phyloP scores from a whole-genome alignment of 495 filamentous ascomycete species.

The Eremomyces bilateralis region DNA sequence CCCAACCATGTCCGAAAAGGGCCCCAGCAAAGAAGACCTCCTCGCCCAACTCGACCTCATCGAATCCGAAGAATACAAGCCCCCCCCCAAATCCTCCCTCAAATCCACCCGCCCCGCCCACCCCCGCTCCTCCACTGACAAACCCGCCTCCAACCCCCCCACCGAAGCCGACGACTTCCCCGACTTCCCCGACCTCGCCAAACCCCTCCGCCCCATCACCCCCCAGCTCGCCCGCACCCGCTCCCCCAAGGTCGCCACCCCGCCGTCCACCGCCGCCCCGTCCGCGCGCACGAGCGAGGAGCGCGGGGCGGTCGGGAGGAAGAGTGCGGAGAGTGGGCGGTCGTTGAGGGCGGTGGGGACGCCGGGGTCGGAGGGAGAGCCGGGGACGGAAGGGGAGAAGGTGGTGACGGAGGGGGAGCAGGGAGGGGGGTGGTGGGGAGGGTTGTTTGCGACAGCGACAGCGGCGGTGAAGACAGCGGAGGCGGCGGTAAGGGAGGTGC shows the following conservation, averaged over 20 bases:
- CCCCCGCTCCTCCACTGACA: conserved; percentile 19
- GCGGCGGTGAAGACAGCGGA: conserved; percentile 91
- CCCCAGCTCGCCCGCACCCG: conserved; percentile 31
- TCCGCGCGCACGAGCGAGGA: conserved; percentile 33
- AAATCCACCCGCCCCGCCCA: no score
- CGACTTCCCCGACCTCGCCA: conserved; percentile 67
- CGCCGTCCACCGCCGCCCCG: conserved; percentile 25
- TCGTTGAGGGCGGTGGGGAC: no score
- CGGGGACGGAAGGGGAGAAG: conserved; percentile 3
- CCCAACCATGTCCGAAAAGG: conserved; percentile 18
- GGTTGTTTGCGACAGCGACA: conserved; percentile 40
- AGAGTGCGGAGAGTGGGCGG: conserved; percentile 51
- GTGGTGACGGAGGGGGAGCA: conserved; percentile 6
- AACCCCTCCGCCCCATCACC: conserved; percentile 64
- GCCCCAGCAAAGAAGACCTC: conserved; percentile 57
- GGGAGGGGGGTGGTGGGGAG: conserved; percentile 77
- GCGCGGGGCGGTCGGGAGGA: conserved; percentile 28
- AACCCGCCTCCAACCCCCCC: conserved; percentile 9
- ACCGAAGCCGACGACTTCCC: conserved; percentile 35
- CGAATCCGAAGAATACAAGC: no score
- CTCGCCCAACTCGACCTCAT: conserved; percentile 25
- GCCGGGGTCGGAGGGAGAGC: neutral
- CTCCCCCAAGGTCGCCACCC: conserved; percentile 35
- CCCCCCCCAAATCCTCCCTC: neutral
- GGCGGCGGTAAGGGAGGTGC: conserved; percentile 79